phyloP scores from a whole-genome alignment of 176 grass and related monocot genomes.

The Dactylis glomerata region DNA sequence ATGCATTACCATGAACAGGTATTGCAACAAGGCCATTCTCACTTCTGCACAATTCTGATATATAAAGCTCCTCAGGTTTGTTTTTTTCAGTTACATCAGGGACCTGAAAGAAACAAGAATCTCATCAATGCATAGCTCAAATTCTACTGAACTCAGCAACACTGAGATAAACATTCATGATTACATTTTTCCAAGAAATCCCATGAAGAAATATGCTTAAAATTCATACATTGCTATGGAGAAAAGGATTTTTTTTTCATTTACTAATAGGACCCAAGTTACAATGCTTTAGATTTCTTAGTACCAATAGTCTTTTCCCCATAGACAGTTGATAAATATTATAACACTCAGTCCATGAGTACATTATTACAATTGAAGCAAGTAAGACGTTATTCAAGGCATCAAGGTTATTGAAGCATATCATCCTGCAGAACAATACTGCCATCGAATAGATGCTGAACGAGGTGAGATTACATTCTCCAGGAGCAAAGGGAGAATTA shows the following conservation, averaged over 20 bases:
- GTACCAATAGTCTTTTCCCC: neutral
- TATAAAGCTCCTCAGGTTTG: slow-evolving; percentile 37
- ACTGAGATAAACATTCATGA: neutral
- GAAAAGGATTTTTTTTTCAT: neutral
- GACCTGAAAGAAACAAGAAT: slow-evolving; percentile 30
- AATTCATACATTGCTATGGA: neutral
- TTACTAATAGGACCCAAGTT: neutral
- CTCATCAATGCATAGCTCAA: slow-evolving; percentile 12
- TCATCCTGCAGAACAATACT: neutral
- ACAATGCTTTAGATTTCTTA: neutral
- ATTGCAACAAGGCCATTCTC: slow-evolving; percentile 40
- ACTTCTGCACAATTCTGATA: slow-evolving; percentile 47
- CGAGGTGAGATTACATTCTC: neutral
- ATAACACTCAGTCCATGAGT: neutral
- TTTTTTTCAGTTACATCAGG: slow-evolving; percentile 7
- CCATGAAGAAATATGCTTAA: neutral
- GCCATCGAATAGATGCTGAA: neutral
- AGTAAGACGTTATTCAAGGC: slow-evolving; percentile 2
- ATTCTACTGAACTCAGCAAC: neutral
- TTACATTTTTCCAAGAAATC: slow-evolving; percentile 9
- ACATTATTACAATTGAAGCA: slow-evolving; percentile 3
- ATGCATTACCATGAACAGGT: slow-evolving; percentile 52
- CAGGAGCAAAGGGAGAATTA: slow-evolving; percentile 1
- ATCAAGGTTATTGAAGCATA: slow-evolving; percentile 3
- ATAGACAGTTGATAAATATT: neutral